Evolutionary conservation across 2,329 filamentous ascomycete species (phyloP).

Genomic region (Claviceps purpurea): DNA sequence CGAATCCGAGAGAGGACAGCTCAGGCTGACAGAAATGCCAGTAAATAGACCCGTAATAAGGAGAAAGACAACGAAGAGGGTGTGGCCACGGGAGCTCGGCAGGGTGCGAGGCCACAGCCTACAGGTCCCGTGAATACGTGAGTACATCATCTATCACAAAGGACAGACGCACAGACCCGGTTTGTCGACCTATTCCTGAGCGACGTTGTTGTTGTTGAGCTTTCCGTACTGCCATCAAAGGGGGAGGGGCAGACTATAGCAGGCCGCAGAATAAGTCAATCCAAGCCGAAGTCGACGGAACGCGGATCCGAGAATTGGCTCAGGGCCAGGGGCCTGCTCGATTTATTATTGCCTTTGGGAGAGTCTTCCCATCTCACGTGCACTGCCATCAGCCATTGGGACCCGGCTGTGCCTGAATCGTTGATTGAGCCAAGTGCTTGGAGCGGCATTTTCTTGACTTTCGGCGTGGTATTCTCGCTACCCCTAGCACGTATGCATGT

Average conservation of each 20-base stretch:
- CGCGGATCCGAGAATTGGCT: background rate
- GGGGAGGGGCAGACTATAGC: too few relatives aligned
- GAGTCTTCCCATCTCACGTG: background rate
- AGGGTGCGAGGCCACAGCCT: slow-evolving; percentile 5
- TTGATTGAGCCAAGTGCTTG: background rate
- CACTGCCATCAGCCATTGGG: background rate
- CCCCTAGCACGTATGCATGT: background rate
- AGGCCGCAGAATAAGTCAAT: background rate
- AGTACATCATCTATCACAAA: slow-evolving; percentile 15
- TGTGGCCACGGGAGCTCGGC: background rate
- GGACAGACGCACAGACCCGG: slow-evolving; percentile 9
- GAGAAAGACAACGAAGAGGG: background rate
- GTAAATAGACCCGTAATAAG: background rate
- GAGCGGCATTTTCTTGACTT: background rate
- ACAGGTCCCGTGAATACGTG: slow-evolving; percentile 10
- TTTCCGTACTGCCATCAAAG: background rate
- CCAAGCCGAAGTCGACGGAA: background rate
- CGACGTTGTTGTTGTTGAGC: background rate
- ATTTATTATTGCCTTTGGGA: background rate
- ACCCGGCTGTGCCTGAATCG: background rate
- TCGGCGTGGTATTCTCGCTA: background rate
- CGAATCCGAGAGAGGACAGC: background rate
- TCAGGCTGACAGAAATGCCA: background rate
- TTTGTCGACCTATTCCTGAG: background rate
- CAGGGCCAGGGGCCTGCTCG: background rate